A percentile compares a stretch with the other conserved stretches of the same genome.
Conservation (phyloP, 345 rosid genomes). For the Populus davidiana region DNA sequence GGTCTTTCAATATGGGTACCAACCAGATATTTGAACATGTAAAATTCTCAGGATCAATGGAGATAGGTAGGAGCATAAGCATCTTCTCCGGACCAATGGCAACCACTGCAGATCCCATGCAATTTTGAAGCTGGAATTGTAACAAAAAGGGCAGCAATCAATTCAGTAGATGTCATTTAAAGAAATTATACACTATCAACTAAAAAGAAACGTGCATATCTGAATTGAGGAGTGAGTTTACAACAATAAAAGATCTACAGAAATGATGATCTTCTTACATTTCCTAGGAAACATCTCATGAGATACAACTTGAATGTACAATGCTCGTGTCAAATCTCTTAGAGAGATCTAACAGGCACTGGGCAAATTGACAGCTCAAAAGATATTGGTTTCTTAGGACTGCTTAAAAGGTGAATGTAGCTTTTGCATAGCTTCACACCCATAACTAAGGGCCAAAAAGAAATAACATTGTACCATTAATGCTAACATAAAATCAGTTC, state of each 20-base stretch:
- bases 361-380: not conserved
- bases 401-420: too few species aligned
- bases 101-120: slow-evolving; percentile 83
- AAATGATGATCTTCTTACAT: not conserved
- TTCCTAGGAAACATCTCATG: not conserved
- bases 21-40: slow-evolving; percentile 68
- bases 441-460: too few species aligned
- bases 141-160: slow-evolving; percentile 24
- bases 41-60: slow-evolving; percentile 46
- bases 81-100: slow-evolving; percentile 80
- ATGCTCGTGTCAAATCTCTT: not conserved
- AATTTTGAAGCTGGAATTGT: slow-evolving; percentile 57
- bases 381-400: not conserved
- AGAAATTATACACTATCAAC: not conserved
- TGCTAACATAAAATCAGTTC: too few species aligned
- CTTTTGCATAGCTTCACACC: too few species aligned
- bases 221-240: not conserved
- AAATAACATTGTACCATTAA: too few species aligned
- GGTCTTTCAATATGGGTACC: slow-evolving; percentile 66
- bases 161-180: slow-evolving; percentile 8
- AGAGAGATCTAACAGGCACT: too few species aligned
- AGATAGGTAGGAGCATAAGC: slow-evolving; percentile 64
- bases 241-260: not conserved
- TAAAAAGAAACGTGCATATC: not conserved
- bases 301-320: not conserved